Evolutionary conservation across 2,329 filamentous ascomycete genomes (phyloP).

Genomic region (Calonectria pseudoreteaudii): DNA sequence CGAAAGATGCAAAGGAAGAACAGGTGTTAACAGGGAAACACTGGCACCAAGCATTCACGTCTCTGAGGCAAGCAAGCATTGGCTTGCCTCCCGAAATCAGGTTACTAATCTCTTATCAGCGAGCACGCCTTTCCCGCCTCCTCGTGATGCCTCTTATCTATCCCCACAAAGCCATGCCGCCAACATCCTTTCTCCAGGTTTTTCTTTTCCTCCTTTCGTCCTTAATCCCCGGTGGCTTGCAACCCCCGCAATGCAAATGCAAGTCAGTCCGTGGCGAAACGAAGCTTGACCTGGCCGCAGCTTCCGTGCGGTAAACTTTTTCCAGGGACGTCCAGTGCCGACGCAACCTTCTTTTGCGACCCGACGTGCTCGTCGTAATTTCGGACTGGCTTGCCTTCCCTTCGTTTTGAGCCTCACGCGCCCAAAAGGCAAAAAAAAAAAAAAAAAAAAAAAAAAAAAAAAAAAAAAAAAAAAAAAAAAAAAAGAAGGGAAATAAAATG

Average conservation of each 20-base stretch:
- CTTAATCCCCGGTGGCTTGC: constrained; percentile 10
- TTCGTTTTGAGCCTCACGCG: not conserved
- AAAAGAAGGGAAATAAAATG: not conserved
- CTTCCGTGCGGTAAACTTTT: not conserved
- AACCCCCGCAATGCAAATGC: constrained; percentile 4
- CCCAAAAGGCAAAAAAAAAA: not conserved
- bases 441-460: no score
- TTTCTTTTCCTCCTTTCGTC: not conserved
- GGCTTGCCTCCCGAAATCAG: not conserved
- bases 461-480: not conserved
- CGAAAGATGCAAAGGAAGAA: not conserved
- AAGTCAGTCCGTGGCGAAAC: not conserved
- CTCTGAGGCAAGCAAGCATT: not conserved
- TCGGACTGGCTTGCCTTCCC: not conserved
- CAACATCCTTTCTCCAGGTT: constrained; percentile 16
- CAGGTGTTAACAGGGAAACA: not conserved
- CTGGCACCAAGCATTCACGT: not conserved
- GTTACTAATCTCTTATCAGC: constrained; percentile 16
- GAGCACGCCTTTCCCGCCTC: not conserved
- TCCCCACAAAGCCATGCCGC: constrained; percentile 3
- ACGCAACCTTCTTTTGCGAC: not conserved
- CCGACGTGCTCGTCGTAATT: not conserved
- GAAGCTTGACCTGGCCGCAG: not conserved
- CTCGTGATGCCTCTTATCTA: constrained; percentile 19
- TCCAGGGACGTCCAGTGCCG: not conserved